Conservation (phyloP, 2,329 filamentous ascomycete species). For the Botryotinia globosa region DNA sequence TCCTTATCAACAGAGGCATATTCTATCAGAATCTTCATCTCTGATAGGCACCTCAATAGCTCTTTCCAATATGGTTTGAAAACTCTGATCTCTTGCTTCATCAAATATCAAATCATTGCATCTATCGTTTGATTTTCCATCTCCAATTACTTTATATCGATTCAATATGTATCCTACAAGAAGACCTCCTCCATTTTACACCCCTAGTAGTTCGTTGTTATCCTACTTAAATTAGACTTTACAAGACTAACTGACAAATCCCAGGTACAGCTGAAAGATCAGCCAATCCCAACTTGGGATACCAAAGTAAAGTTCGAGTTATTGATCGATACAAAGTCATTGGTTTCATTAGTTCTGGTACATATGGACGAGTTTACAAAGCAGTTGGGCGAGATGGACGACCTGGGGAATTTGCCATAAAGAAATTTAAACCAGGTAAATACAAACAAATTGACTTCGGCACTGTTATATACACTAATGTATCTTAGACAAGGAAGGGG, state of each 20-base stretch:
- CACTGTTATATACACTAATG: not conserved
- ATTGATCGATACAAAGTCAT: conserved; percentile 94
- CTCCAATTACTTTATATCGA: conserved; percentile 19
- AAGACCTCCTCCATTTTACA: conserved; percentile 30
- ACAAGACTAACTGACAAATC: conserved; percentile 17
- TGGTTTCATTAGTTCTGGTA: conserved; percentile 96
- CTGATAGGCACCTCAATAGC: conserved; percentile 3
- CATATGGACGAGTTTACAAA: conserved; percentile 98
- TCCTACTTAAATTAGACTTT: conserved; percentile 39
- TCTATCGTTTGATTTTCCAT: conserved; percentile 6
- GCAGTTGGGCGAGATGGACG: conserved; percentile 72
- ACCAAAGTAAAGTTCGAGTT: conserved; percentile 79
- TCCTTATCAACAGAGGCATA: not conserved
- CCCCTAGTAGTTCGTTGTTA: conserved; percentile 36
- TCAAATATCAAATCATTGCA: conserved; percentile 26
- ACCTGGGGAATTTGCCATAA: conserved; percentile 90
- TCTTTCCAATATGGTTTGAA: conserved; percentile 6
- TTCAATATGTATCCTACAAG: conserved; percentile 35
- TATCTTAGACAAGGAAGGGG: conserved; percentile 80
- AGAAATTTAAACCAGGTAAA: conserved; percentile 64
- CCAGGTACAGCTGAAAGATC: conserved; percentile 55
- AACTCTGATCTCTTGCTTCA: conserved; percentile 17
- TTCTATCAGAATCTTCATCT: not conserved
- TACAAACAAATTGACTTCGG: not conserved
- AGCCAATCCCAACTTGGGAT: conserved; percentile 45